Evolutionary conservation across 306 rosid species (phyloP), one percentile per base, ranked within the genome.

Genomic region (Vicia villosa): DNA sequence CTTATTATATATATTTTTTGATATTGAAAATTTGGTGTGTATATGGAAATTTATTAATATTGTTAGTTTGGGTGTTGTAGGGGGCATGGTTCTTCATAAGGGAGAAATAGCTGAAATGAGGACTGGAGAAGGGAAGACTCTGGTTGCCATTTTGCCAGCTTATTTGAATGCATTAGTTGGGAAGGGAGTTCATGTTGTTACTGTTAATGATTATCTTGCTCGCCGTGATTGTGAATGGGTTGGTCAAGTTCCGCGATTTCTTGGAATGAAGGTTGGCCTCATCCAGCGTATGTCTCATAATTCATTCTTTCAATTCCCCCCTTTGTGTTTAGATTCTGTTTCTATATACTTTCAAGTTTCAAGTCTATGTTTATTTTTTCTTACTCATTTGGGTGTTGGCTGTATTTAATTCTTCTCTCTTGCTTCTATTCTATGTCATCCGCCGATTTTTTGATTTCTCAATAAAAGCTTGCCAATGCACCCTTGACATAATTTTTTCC

Each of bases 191-290:
- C 97, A 91, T 77, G 91, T 94, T 71, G 97, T 94, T 67, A 94
- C 99, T 38, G 97, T 94, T 63, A 94, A 94, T 36, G 99, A 94
- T 72, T 91, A 94, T 87, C 85, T 94, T 68, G 99, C 99, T 43
- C 87, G 97, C 30, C 82, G 97, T 5, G 98, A 94, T 74, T 90
- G 97, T 59, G 98, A 94, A 80, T 94, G 98, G 98, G 98, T 94
- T 75, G 98, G 97, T 74, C 98, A 94, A 82, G 95, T 94, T 73
- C 95, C 97, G 50, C 97, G 98, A 77, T 94, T 94, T 83, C 98
- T 94, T 75, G 97, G 98, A 70, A 73, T 94, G 91, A 90, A 90
- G 95, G 99, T 94, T 87, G 99, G 99, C 87, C 96, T 94, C 77
- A 94, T 94, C 74, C 98, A 94, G 77, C 98, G 95, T 94, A 90